Base-by-base conservation (phyloP, 2,329 filamentous ascomycete genomes). In the Cytospora mali region DNA sequence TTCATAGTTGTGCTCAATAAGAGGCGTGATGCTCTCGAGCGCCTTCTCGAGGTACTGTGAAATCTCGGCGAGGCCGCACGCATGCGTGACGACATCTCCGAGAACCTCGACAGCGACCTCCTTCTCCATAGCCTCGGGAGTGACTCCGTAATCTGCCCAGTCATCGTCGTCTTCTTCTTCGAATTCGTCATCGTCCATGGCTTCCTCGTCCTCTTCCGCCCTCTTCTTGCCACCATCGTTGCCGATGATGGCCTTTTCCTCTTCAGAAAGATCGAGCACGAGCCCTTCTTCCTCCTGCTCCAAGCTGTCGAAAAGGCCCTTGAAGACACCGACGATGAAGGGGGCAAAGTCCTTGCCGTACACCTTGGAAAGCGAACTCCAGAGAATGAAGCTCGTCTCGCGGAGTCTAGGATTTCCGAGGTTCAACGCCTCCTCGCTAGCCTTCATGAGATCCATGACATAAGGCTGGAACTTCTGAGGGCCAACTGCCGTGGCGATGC, bases 331-430 rank as follows among this genome's bases (percentile, higher is more conserved):
- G 0, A 85, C 81, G 7, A 95, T 84, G 79, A 92, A 95, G 63
- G 90, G 88, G 62, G 87, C 85, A 66, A 96, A 94, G 60, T 93
- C 83, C 72, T 92, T 90, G 71, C 90, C 88, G 76, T 98, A 98
- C 11, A 98, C 92, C 80, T 96, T 96, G 66, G 94, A 90, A 73
- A 99, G 88, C 48, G 91, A 92, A 68, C 92, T 93, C 94, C 95
- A 99, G 60, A 99, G 84, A 66, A 98, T 96, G 79, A 97, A 99
- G 74, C 92, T 97, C 66, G 93, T 97, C 81, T 99, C 95, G 76
- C 93, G 91, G 57, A 98, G 87, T 62, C 93, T 87, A 49, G 93
- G 91, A 78, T 97, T 93, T 70, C 92, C 93, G 3, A 99, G 87
- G 69, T 90, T 83, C 2, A 98, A 84, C 61, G 91, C 93, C 76